Evolutionary conservation across 495 filamentous ascomycete species (phyloP), one percentile per base, ranked within the genome.

Genomic region (Neurospora sp.): DNA sequence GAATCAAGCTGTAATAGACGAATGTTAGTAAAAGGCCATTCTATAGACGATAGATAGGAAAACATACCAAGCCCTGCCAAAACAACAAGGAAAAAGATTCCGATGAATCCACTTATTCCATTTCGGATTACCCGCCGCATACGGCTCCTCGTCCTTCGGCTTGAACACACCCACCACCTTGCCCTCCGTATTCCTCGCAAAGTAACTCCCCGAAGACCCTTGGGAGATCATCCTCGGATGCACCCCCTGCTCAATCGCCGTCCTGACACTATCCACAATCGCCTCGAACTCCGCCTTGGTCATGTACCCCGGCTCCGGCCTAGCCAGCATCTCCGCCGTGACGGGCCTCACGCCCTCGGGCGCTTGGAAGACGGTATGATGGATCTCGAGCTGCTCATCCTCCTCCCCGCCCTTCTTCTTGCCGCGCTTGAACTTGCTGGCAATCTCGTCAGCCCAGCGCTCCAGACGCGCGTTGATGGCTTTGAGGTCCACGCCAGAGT

Each of bases 161-260:
- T 99, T 99, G 82, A 99, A 98, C 10, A 99, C 96, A 34, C 94
- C 96, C 19, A 99, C 93, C 17, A 97, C 91, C 82, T 96, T 97
- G 24, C 96, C 96, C 28, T 96, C 90, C 37, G 86, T 89, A 78
- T 97, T 95, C 73, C 94, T 87, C 70, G 96, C 96, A 86, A 98
- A 99, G 84, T 99, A 99, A 81, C 94, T 97, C 13, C 96, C 96
- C 6, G 94, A 98, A 81, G 94, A 97, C 36, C 96, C 96, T 82
- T 99, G 94, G 2, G 94, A 90, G 72, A 99, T 99, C 89, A 98
- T 92, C 71, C 91, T 93, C 31, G 96, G 96, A 80, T 99, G 96
- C 69, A 94, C 89, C 39, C 92, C 95, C 80, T 96, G 89, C 82
- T 93, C 91, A 75, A 99, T 99, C 70, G 96, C 96, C 42, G 89